Percentiles rank a stretch among this genome's conserved stretches.
phyloP scores from a whole-genome alignment of 805 yeast genomes.

The Kluyveromyces starmeri region DNA sequence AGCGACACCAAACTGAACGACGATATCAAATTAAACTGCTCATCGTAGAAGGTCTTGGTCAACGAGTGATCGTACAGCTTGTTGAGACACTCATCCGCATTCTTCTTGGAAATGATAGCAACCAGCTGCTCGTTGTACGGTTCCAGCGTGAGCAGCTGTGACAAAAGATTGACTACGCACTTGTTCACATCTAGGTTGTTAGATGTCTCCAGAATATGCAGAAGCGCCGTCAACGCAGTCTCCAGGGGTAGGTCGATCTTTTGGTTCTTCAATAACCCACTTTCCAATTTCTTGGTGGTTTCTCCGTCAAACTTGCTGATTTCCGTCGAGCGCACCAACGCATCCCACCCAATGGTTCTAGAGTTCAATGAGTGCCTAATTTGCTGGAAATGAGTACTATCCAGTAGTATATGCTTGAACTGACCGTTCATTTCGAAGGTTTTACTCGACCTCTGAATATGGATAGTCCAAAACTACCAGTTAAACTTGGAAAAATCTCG shows the following conservation, averaged over 20 bases:
- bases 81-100: conserved; percentile 6
- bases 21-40: conserved; percentile 24
- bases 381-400: conserved; percentile 59
- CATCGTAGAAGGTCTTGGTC: conserved; percentile 1
- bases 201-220: conserved; percentile 23
- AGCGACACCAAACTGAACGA: conserved; percentile 27
- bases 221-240: conserved; percentile 4
- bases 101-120: background rate
- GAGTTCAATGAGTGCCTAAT: conserved; percentile 61
- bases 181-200: conserved; percentile 23
- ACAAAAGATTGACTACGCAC: conserved; percentile 24
- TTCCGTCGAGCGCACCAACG: conserved; percentile 65
- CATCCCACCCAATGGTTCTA: conserved; percentile 88
- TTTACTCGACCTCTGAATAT: background rate
- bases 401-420: conserved; percentile 33
- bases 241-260: conserved; percentile 3
- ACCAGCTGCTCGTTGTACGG: conserved; percentile 5
- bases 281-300: conserved; percentile 26
- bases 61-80: conserved; percentile 21
- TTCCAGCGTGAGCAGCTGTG: conserved; percentile 23
- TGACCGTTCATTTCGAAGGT: conserved; percentile 1
- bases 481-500: too few relatives aligned
- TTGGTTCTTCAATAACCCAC: conserved; percentile 16
- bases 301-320: conserved; percentile 62
- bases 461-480: too few relatives aligned